Conservation (phyloP, 164 flowering plant genomes). For the Piper betle region DNA sequence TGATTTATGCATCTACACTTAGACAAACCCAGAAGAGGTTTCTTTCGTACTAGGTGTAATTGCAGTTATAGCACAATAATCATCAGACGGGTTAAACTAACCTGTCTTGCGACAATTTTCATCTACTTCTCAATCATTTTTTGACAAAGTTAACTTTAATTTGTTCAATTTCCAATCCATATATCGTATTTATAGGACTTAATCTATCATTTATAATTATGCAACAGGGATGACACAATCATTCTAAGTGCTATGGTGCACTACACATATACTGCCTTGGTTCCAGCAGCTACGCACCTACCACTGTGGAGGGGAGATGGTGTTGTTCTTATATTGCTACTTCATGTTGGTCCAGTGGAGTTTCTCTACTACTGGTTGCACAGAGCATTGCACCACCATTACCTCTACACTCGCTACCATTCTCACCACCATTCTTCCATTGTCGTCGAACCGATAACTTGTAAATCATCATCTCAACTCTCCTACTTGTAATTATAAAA, state of each 20-base stretch:
- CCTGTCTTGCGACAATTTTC: no score
- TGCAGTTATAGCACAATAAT: no score
- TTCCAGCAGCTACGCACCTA: slow-evolving; percentile 7
- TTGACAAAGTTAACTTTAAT: no score
- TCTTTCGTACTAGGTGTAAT: no score
- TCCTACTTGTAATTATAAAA: no score
- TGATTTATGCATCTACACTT: no score
- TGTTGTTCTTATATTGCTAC: slow-evolving; percentile 9
- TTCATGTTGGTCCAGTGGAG: slow-evolving; percentile 40
- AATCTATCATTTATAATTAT: not conserved
- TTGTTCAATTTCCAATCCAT: no score
- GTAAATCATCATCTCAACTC: no score
- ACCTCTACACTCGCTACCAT: slow-evolving; percentile 37
- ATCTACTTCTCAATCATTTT: no score
- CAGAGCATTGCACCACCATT: slow-evolving; percentile 45
- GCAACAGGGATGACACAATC: slow-evolving; percentile 27
- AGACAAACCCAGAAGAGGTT: no score
- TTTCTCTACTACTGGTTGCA: slow-evolving; percentile 45
- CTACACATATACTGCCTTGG: not conserved
- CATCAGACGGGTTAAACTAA: no score
- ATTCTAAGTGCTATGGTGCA: slow-evolving; percentile 14
- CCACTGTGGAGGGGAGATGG: slow-evolving; percentile 39
- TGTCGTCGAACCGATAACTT: slow-evolving; percentile 38
- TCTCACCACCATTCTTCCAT: slow-evolving; percentile 48
- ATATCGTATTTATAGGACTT: no score